phyloP scores from a whole-genome alignment of 306 rosid species.

The Phaseolus lunatus region DNA sequence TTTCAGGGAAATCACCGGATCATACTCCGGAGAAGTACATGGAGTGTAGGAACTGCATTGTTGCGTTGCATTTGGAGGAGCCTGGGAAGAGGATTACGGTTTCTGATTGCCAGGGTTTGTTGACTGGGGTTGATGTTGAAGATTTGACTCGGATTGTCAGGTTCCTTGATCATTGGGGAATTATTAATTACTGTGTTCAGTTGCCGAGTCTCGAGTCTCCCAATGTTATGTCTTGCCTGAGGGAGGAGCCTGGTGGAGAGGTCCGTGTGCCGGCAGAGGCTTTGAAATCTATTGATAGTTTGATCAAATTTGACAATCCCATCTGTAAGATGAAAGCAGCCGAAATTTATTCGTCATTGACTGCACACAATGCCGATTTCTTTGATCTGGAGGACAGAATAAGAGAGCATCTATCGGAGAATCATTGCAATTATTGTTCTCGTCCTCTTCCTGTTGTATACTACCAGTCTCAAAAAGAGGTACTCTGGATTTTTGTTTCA shows the following conservation, averaged over 20 bases:
- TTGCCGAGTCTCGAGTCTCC: slow-evolving; percentile 61
- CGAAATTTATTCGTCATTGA: slow-evolving; percentile 64
- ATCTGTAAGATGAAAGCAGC: slow-evolving; percentile 82
- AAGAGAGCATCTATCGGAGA: slow-evolving; percentile 89
- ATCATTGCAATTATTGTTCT: slow-evolving; percentile 85
- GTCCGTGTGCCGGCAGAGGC: slow-evolving; percentile 83
- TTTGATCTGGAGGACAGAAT: slow-evolving; percentile 84
- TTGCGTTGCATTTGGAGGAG: slow-evolving; percentile 87
- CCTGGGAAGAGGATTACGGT: slow-evolving; percentile 68
- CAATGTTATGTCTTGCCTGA: slow-evolving; percentile 61
- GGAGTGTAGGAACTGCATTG: slow-evolving; percentile 89
- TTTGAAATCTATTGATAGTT: slow-evolving; percentile 88
- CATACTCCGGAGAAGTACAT: slow-evolving; percentile 88
- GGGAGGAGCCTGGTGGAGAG: slow-evolving; percentile 87
- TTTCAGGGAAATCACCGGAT: slow-evolving; percentile 76
- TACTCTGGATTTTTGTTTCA: slow-evolving; percentile 45
- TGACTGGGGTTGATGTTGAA: slow-evolving; percentile 65
- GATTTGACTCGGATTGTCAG: slow-evolving; percentile 80
- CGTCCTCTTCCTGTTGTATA: slow-evolving; percentile 72
- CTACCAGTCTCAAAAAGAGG: slow-evolving; percentile 98
- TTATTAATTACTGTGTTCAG: slow-evolving; percentile 84
- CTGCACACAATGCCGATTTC: slow-evolving; percentile 52
- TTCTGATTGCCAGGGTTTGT: slow-evolving; percentile 71
- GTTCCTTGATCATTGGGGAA: slow-evolving; percentile 99
- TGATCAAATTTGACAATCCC: slow-evolving; percentile 91